These are phyloP conservation scores for Leccinum aurantiacum DNA, from an alignment of 768 basidiomycete species.

Conservation along the genomic window DNA sequence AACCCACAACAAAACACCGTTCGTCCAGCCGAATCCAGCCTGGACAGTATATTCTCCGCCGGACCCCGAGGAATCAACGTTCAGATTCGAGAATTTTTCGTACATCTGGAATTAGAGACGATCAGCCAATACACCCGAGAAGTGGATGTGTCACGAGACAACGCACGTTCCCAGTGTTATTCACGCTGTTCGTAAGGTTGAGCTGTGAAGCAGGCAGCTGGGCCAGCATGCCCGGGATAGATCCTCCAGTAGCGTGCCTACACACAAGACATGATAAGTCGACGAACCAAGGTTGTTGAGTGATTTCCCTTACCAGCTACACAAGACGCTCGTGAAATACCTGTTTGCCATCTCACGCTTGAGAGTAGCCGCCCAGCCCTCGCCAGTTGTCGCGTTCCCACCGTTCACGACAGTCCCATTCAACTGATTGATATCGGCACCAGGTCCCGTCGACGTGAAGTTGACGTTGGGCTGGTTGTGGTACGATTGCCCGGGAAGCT, in stretches of 20 bases:
- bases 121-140: neutral
- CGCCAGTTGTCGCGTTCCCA: conserved; percentile 56
- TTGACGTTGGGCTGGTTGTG: conserved; percentile 40
- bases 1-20: conserved; percentile 77
- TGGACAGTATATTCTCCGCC: conserved; percentile 92
- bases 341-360: conserved; percentile 79
- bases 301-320: conserved; percentile 68
- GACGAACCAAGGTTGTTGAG: neutral
- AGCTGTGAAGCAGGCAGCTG: conserved; percentile 69
- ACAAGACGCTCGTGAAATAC: conserved; percentile 78
- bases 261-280: neutral
- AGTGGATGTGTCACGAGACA: neutral
- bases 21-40: conserved; percentile 88
- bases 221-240: conserved; percentile 66
- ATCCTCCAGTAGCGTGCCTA: conserved; percentile 88
- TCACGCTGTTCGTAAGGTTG: conserved; percentile 62
- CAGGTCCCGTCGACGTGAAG: conserved; percentile 50
- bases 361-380: conserved; percentile 66
- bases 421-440: conserved; percentile 59
- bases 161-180: conserved; percentile 74
- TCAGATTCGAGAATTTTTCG: conserved; percentile 80
- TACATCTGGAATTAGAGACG: conserved; percentile 58
- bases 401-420: conserved; percentile 64
- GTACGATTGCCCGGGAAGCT: conserved; percentile 69
- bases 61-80: conserved; percentile 74